A percentile compares a stretch with the other conserved stretches of the same genome.
phyloP scores from a whole-genome alignment of 192 early-diverging fungal genomes.

The Piromyces finnis region DNA sequence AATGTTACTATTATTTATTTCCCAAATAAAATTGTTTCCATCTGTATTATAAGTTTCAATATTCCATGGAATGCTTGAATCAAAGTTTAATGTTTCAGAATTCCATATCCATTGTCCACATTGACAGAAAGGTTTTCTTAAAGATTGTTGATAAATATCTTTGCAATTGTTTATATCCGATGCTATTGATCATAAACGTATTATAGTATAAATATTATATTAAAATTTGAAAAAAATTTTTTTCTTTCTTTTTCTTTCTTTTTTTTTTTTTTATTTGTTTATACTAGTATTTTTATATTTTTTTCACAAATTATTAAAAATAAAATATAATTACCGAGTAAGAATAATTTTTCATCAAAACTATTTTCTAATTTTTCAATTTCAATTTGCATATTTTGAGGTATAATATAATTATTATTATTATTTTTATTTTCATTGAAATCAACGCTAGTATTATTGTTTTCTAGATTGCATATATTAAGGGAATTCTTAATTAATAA shows the following conservation, averaged over 20 bases:
- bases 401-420: not conserved
- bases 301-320: no score
- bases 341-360: slow-evolving; percentile 33
- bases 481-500: not conserved
- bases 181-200: no score
- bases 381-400: not conserved
- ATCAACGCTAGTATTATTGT: not conserved
- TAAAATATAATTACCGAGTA: slow-evolving; percentile 8
- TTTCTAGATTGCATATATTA: not conserved
- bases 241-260: no score
- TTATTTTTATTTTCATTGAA: not conserved
- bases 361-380: not conserved
- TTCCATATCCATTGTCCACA: slow-evolving; percentile 29
- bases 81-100: slow-evolving; percentile 13
- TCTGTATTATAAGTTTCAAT: slow-evolving; percentile 24
- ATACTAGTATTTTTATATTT: no score
- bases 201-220: no score
- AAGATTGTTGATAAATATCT: slow-evolving; percentile 6
- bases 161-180: slow-evolving; percentile 21
- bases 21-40: slow-evolving; percentile 23
- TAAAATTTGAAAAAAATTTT: no score
- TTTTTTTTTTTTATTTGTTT: no score
- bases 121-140: slow-evolving; percentile 14
- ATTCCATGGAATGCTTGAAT: slow-evolving; percentile 22
- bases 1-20: slow-evolving; percentile 8